A percentile compares a stretch with the other conserved stretches of the same genome.
phyloP scores from a whole-genome alignment of 2,329 filamentous ascomycete genomes.

The Rasamsonia emersonii region DNA sequence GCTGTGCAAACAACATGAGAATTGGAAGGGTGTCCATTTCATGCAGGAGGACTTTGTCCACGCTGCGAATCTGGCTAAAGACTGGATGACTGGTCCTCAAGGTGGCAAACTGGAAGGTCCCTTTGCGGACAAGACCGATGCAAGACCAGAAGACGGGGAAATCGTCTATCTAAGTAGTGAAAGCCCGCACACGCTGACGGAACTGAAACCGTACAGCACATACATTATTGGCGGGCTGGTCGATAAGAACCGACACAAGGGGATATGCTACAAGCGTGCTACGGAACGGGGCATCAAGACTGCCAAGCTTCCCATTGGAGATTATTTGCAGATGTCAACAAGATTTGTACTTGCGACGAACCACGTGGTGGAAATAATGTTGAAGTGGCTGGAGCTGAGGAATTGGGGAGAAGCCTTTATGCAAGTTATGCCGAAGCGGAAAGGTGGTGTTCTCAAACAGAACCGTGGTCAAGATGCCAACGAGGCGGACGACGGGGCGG shows the following conservation, averaged over 20 bases:
- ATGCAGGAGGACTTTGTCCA: slow-evolving; percentile 64
- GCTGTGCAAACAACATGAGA: slow-evolving; percentile 59
- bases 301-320: slow-evolving; percentile 86
- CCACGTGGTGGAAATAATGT: slow-evolving; percentile 94
- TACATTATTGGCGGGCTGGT: slow-evolving; percentile 94
- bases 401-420: slow-evolving; percentile 90
- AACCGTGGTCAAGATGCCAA: slow-evolving; percentile 1
- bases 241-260: slow-evolving; percentile 94
- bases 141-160: slow-evolving; percentile 40
- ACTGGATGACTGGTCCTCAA: slow-evolving; percentile 53
- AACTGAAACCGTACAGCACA: slow-evolving; percentile 76
- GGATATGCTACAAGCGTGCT: slow-evolving; percentile 79
- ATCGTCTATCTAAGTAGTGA: slow-evolving; percentile 89
- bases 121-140: slow-evolving; percentile 38
- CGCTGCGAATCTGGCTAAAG: slow-evolving; percentile 57
- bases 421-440: slow-evolving; percentile 80
- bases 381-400: slow-evolving; percentile 79
- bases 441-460: slow-evolving; percentile 62
- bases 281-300: slow-evolving; percentile 69
- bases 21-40: slow-evolving; percentile 73
- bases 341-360: slow-evolving; percentile 85
- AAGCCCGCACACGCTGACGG: slow-evolving; percentile 72
- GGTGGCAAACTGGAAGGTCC: slow-evolving; percentile 53
- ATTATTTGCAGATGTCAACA: slow-evolving; percentile 85
- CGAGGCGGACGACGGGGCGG: not conserved